phyloP scores from a whole-genome alignment of 169 alveolate genomes.

The Eimeria acervulina region DNA sequence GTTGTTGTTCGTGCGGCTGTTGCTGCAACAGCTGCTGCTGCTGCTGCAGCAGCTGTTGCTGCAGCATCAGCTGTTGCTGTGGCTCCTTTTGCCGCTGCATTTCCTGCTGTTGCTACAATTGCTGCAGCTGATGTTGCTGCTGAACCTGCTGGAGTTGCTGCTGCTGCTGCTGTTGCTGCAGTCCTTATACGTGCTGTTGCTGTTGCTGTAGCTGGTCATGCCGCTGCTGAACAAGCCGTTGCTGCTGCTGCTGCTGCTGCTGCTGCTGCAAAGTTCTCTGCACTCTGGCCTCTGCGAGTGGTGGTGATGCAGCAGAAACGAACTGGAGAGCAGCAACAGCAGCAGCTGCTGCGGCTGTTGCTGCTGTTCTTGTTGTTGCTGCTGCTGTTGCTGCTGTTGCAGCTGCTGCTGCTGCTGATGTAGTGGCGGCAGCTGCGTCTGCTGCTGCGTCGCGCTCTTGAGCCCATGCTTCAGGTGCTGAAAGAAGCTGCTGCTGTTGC shows the following conservation, averaged over 20 bases:
- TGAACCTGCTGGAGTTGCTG: too few species aligned
- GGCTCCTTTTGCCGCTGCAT: background rate
- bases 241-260: constrained; percentile 35
- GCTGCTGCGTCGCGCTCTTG: background rate
- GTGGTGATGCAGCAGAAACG: too few species aligned
- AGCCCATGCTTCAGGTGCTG: background rate
- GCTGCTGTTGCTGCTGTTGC: constrained; percentile 36
- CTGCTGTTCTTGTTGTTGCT: background rate
- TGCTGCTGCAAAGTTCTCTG: too few species aligned
- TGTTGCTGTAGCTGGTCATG: background rate
- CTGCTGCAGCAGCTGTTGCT: background rate
- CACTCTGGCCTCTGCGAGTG: too few species aligned
- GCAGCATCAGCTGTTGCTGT: background rate
- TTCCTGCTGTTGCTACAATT: background rate
- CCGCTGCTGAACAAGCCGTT: background rate
- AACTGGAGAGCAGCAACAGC: too few species aligned
- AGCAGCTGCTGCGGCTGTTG: too few species aligned
- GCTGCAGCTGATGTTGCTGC: background rate
- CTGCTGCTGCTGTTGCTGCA: too few species aligned
- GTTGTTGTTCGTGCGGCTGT: background rate
- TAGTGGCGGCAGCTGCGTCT: background rate
- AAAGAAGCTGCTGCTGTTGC: background rate
- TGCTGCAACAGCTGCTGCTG: background rate
- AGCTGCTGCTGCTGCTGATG: background rate
- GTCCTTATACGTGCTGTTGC: background rate